Evolutionary conservation across 805 yeast species (phyloP).

Genomic region (Saccharomyces cerevisiae): DNA sequence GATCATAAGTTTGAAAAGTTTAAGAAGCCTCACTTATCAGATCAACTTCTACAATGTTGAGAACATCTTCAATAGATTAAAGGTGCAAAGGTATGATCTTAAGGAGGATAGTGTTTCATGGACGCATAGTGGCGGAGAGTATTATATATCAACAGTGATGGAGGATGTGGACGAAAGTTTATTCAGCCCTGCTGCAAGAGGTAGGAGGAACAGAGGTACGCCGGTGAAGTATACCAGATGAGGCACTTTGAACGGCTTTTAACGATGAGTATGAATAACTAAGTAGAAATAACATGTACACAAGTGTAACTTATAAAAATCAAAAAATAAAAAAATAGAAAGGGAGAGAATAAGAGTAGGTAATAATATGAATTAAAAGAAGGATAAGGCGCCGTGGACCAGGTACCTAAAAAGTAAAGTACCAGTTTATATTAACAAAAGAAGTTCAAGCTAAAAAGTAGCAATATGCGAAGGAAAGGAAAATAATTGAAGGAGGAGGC

Average conservation of each 20-base stretch:
- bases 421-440: background rate
- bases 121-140: slow-evolving; percentile 72
- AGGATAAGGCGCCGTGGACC: background rate
- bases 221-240: slow-evolving; percentile 22
- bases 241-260: background rate
- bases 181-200: slow-evolving; percentile 19
- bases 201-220: slow-evolving; percentile 15
- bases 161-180: slow-evolving; percentile 31
- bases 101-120: slow-evolving; percentile 74
- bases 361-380: background rate
- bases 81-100: slow-evolving; percentile 55
- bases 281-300: background rate
- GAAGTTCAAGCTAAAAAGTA: background rate
- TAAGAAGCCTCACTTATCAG: slow-evolving; percentile 66
- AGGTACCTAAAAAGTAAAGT: background rate
- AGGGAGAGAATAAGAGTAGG: background rate
- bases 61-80: slow-evolving; percentile 54
- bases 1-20: slow-evolving; percentile 69
- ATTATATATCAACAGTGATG: slow-evolving; percentile 65
- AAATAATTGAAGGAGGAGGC: background rate
- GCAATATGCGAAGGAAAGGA: background rate
- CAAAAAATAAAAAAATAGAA: background rate
- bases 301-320: background rate
- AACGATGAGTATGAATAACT: background rate
- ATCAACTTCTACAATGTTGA: slow-evolving; percentile 46